phyloP scores from a whole-genome alignment of 2,329 filamentous ascomycete species.

The Sporothrix pseudoabietina region DNA sequence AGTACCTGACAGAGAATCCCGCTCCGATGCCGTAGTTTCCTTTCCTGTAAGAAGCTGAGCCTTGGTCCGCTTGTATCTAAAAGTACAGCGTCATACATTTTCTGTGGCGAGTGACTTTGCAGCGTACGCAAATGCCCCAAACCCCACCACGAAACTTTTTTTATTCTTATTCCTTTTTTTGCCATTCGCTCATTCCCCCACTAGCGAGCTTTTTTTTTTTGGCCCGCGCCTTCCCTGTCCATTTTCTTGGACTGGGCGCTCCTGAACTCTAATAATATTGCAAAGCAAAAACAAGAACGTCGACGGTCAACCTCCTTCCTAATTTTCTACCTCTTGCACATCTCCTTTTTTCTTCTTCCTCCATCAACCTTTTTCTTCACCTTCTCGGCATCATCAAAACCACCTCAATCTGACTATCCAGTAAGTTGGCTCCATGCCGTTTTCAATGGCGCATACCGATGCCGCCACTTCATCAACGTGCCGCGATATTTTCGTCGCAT shows the following conservation, averaged over 20 bases:
- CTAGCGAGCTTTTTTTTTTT: slow-evolving; percentile 26
- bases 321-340: slow-evolving; percentile 16
- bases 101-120: slow-evolving; percentile 1
- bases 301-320: background rate
- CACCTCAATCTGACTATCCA: background rate
- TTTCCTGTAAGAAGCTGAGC: background rate
- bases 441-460: background rate
- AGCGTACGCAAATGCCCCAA: background rate
- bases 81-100: slow-evolving; percentile 17
- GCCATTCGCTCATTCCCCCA: slow-evolving; percentile 19
- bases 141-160: slow-evolving; percentile 20
- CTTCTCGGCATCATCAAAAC: background rate
- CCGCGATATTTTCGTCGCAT: slow-evolving; percentile 9
- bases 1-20: slow-evolving; percentile 4
- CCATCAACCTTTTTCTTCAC: background rate
- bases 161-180: slow-evolving; percentile 11
- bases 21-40: background rate
- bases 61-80: background rate
- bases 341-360: background rate
- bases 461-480: background rate
- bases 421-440: background rate
- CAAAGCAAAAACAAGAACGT: background rate
- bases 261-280: background rate
- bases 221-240: slow-evolving; percentile 26
- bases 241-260: slow-evolving; percentile 5